Conservation (phyloP, 2,329 filamentous ascomycete genomes). For the Knufia fluminis region DNA sequence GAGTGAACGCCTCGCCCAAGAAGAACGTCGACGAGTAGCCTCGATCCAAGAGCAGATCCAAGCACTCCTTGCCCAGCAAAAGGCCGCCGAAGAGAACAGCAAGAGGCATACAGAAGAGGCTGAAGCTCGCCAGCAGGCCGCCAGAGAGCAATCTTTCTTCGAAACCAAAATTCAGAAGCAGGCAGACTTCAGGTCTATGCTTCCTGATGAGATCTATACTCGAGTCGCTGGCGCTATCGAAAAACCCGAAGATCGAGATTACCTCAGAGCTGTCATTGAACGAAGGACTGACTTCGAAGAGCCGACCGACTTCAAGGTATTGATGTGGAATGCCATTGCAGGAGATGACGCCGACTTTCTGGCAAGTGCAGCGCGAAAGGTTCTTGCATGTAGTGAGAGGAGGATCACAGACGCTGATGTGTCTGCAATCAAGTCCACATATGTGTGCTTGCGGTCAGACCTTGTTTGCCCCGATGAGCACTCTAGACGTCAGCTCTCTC, state of each 20-base stretch:
- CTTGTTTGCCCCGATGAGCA: too few relatives aligned
- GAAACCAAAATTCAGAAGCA: neutral
- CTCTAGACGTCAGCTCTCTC: neutral
- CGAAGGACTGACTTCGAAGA: neutral
- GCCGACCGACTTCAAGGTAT: neutral
- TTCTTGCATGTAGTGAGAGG: neutral
- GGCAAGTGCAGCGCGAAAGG: neutral
- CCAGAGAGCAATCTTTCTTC: neutral
- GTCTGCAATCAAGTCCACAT: neutral
- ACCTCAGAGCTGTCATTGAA: neutral
- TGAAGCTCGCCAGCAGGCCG: neutral
- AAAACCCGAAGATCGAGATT: neutral
- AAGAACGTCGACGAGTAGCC: neutral
- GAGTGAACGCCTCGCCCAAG: neutral
- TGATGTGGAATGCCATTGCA: constrained; percentile 5
- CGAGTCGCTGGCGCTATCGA: neutral
- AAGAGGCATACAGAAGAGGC: neutral
- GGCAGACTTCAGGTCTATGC: neutral
- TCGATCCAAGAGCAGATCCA: neutral
- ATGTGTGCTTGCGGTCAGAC: neutral
- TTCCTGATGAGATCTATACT: neutral
- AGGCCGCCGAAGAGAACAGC: neutral
- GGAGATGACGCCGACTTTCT: neutral
- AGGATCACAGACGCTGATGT: neutral
- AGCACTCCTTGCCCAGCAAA: neutral